Evolutionary conservation across 768 basidiomycete genomes (phyloP).

Genomic region (Trametes gibbosa): DNA sequence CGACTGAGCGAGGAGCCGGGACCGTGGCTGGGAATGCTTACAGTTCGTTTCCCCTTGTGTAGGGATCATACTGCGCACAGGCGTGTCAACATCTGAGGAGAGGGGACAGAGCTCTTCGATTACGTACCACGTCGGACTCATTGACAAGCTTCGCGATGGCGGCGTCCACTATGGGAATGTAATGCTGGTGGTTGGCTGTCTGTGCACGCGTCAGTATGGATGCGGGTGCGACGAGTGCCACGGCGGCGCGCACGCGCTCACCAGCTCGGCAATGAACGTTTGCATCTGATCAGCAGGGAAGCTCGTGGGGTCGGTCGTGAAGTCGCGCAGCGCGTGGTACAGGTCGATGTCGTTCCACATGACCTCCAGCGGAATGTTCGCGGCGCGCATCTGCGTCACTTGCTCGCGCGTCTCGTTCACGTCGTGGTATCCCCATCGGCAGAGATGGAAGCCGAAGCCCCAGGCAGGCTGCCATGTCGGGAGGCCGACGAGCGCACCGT

Average conservation of each 20-base stretch:
- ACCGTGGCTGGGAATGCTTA: constrained; percentile 27
- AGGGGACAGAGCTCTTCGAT: not conserved
- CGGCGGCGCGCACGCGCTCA: constrained; percentile 31
- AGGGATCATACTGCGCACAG: constrained; percentile 57
- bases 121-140: constrained; percentile 57
- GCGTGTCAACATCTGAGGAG: not conserved
- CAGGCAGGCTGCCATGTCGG: constrained; percentile 73
- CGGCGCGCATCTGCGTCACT: constrained; percentile 58
- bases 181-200: constrained; percentile 49
- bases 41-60: constrained; percentile 58
- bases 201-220: constrained; percentile 15
- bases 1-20: not conserved
- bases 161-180: constrained; percentile 71
- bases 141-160: constrained; percentile 58
- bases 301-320: constrained; percentile 63
- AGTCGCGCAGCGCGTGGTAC: constrained; percentile 66
- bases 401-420: constrained; percentile 56
- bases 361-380: constrained; percentile 77
- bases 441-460: constrained; percentile 79
- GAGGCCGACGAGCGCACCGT: constrained; percentile 61
- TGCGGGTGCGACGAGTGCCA: not conserved
- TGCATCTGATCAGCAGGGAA: constrained; percentile 56
- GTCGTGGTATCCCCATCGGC: constrained; percentile 54
- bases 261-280: constrained; percentile 54
- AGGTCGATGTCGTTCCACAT: constrained; percentile 83